Conservation (phyloP, 2,329 filamentous ascomycete genomes). For the Xylariaceae sp. region DNA sequence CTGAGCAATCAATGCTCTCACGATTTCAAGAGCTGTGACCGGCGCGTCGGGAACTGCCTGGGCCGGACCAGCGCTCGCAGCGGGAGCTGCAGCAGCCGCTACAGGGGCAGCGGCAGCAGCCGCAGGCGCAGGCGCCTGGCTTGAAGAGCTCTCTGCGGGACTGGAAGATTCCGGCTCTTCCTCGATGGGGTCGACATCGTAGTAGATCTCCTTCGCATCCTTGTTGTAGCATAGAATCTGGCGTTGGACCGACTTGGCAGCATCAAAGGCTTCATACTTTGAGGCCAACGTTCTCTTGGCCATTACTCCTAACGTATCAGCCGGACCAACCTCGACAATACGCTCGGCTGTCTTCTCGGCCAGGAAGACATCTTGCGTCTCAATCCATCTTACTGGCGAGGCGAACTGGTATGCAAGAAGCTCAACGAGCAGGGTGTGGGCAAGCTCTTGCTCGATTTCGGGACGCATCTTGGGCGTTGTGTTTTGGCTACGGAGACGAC, state of each 20-base stretch:
- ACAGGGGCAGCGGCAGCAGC: slow-evolving; percentile 42
- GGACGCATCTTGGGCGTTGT: slow-evolving; percentile 69
- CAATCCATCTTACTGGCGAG: slow-evolving; percentile 98
- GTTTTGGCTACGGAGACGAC: slow-evolving; percentile 10
- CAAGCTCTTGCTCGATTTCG: slow-evolving; percentile 98
- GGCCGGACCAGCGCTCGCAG: slow-evolving; percentile 76
- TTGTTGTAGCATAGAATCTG: slow-evolving; percentile 99
- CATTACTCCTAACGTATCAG: slow-evolving; percentile 96
- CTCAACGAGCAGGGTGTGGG: slow-evolving; percentile 96
- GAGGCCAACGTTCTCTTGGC: slow-evolving; percentile 90
- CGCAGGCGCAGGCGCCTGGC: slow-evolving; percentile 43
- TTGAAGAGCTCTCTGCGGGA: slow-evolving; percentile 37
- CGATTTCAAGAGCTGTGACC: slow-evolving; percentile 81
- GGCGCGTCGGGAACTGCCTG: slow-evolving; percentile 81
- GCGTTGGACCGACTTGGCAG: slow-evolving; percentile 89
- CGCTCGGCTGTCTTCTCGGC: slow-evolving; percentile 93
- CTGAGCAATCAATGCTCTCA: slow-evolving; percentile 85
- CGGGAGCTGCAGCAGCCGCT: slow-evolving; percentile 45
- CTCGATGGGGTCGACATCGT: slow-evolving; percentile 91
- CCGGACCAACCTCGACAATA: slow-evolving; percentile 95
- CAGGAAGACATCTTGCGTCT: slow-evolving; percentile 99
- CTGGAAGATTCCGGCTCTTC: slow-evolving; percentile 70
- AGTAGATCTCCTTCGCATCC: slow-evolving; percentile 98
- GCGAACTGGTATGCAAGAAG: slow-evolving; percentile 99
- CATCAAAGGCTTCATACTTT: slow-evolving; percentile 98